These are phyloP conservation scores for Penicillium cataractarum DNA, from an alignment of 495 filamentous ascomycete genomes.

Conservation along the genomic window DNA sequence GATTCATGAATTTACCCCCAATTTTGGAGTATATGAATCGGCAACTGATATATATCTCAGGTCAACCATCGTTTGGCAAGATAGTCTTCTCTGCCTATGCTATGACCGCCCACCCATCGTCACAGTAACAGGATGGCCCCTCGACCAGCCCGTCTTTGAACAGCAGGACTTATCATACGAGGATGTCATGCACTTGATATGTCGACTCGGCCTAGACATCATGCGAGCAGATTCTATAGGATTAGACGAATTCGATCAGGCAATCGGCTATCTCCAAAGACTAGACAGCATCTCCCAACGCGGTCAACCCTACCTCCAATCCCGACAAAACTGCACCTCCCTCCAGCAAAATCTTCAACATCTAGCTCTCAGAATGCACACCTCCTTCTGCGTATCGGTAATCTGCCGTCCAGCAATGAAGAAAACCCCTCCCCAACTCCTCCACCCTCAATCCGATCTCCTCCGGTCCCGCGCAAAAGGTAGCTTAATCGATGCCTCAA, in stretches of 20 bases:
- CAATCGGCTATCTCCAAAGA: constrained; percentile 25
- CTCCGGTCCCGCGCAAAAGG: constrained; percentile 32
- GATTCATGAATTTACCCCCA: background rate
- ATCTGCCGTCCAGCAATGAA: constrained; percentile 42
- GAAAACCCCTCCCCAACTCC: constrained; percentile 14
- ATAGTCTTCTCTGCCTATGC: constrained; percentile 40
- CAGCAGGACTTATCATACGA: constrained; percentile 28
- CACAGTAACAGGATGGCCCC: constrained; percentile 30
- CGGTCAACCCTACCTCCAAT: constrained; percentile 26
- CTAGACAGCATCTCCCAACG: constrained; percentile 30
- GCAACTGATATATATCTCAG: constrained; percentile 5
- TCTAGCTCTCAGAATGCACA: constrained; percentile 41
- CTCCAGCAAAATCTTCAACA: constrained; percentile 42
- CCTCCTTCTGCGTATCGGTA: constrained; percentile 36
- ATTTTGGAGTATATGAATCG: background rate
- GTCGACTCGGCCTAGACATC: constrained; percentile 33
- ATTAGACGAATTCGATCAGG: constrained; percentile 12
- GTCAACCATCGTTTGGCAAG: constrained; percentile 42
- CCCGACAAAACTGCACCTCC: constrained; percentile 29
- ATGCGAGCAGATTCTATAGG: constrained; percentile 18
- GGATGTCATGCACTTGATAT: constrained; percentile 37
- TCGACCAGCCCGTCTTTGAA: constrained; percentile 11
- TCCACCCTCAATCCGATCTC: constrained; percentile 10
- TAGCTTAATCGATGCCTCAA: constrained; percentile 38
- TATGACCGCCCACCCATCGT: constrained; percentile 42